Conservation (phyloP, 768 basidiomycete genomes). For the Symmetrospora coprosmae region DNA sequence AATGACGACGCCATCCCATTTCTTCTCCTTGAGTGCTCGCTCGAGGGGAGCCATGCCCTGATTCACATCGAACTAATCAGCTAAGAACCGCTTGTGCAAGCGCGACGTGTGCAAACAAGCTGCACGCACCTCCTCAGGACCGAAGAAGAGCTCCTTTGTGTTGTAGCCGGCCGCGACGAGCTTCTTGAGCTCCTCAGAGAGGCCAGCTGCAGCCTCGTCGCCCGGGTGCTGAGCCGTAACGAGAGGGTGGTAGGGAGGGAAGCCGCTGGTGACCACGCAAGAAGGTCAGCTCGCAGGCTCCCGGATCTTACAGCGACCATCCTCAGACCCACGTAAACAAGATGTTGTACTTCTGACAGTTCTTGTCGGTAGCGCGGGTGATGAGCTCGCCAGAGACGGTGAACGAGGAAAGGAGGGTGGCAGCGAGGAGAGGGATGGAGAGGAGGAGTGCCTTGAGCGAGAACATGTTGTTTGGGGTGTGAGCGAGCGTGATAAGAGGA, state of each 20-base stretch:
- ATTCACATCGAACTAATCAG: neutral
- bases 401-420: too few species aligned
- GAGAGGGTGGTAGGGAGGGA: neutral
- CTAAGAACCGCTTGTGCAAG: neutral
- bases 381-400: too few species aligned
- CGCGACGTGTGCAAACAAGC: neutral
- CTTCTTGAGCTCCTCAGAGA: neutral
- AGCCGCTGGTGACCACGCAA: neutral
- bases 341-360: neutral
- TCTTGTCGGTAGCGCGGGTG: too few species aligned
- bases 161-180: conserved; percentile 2
- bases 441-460: too few species aligned
- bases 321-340: neutral
- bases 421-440: too few species aligned
- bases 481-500: too few species aligned
- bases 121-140: neutral
- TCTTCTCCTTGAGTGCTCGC: neutral
- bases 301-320: neutral
- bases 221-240: neutral
- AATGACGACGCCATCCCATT: conserved; percentile 9
- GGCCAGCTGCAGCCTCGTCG: neutral
- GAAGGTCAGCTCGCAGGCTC: neutral
- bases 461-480: too few species aligned
- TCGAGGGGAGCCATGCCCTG: neutral
- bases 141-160: neutral